phyloP scores from a whole-genome alignment of 208 protist species.

The Trypanosoma conorhini region DNA sequence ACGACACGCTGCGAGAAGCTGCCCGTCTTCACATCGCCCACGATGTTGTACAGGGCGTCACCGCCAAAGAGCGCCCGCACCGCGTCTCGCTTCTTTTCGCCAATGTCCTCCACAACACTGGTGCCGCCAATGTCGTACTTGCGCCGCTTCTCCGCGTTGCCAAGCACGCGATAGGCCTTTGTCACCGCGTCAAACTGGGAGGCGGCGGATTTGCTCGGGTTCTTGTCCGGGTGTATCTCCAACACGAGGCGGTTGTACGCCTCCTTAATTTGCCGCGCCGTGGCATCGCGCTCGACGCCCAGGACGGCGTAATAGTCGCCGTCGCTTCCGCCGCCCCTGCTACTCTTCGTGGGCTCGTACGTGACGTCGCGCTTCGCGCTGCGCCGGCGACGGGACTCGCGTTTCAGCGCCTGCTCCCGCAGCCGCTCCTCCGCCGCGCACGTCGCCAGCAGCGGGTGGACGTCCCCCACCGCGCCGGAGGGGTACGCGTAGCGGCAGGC shows the following conservation, averaged over 20 bases:
- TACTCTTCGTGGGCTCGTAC: conserved; percentile 9
- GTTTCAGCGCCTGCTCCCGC: conserved; percentile 27
- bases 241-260: conserved; percentile 87
- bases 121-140: conserved; percentile 98
- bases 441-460: conserved; percentile 19
- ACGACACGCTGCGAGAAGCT: conserved; percentile 82
- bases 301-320: conserved; percentile 77
- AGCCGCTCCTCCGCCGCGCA: conserved; percentile 16
- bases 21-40: conserved; percentile 68
- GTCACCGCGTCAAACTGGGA: conserved; percentile 91
- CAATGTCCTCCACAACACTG: conserved; percentile 93
- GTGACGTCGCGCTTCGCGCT: conserved; percentile 6
- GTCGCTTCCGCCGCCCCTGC: conserved; percentile 4
- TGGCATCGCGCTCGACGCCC: conserved; percentile 58
- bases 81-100: conserved; percentile 67
- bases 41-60: conserved; percentile 46
- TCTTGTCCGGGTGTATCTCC: conserved; percentile 90
- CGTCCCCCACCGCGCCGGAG: conserved; percentile 1
- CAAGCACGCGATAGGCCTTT: conserved; percentile 97
- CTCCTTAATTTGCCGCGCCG: conserved; percentile 76
- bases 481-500: conserved; percentile 24
- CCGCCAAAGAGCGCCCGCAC: conserved; percentile 82
- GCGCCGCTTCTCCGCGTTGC: conserved; percentile 93
- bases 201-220: conserved; percentile 77
- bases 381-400: conserved; percentile 23